A percentile compares a stretch with the other conserved stretches of the same genome.
phyloP scores from a whole-genome alignment of 2,329 filamentous ascomycete species.

The Colletotrichum graminicola region DNA sequence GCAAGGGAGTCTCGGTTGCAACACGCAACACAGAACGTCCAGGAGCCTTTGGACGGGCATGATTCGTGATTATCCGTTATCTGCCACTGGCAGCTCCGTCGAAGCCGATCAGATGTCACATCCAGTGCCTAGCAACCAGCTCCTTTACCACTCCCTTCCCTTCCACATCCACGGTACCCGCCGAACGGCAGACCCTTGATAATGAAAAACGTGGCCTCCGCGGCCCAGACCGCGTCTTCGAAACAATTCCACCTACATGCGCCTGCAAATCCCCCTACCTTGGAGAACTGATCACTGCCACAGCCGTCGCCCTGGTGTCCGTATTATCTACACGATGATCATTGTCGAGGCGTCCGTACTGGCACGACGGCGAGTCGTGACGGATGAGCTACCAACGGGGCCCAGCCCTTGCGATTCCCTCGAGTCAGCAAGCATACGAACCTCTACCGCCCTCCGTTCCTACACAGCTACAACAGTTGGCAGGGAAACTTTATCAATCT shows the following conservation, averaged over 20 bases:
- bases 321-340: background rate
- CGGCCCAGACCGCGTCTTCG: slow-evolving; percentile 1
- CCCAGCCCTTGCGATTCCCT: background rate
- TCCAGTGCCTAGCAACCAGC: background rate
- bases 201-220: background rate
- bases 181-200: background rate
- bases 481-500: background rate
- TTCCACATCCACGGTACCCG: background rate
- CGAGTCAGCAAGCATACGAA: background rate
- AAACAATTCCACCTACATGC: slow-evolving; percentile 7
- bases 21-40: background rate
- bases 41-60: background rate
- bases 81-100: background rate
- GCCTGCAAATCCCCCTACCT: background rate
- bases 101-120: background rate
- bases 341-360: background rate
- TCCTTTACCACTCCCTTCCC: too few species aligned
- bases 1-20: background rate
- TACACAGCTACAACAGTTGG: too few species aligned
- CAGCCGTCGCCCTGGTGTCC: background rate
- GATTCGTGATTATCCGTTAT: background rate
- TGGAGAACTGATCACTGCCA: background rate
- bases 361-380: background rate
- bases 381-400: too few species aligned
- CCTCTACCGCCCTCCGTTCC: background rate